A percentile compares a stretch with the other conserved stretches of the same genome.
Conservation (phyloP, 148 eudicot species). For the Nepenthes mirabilis region DNA sequence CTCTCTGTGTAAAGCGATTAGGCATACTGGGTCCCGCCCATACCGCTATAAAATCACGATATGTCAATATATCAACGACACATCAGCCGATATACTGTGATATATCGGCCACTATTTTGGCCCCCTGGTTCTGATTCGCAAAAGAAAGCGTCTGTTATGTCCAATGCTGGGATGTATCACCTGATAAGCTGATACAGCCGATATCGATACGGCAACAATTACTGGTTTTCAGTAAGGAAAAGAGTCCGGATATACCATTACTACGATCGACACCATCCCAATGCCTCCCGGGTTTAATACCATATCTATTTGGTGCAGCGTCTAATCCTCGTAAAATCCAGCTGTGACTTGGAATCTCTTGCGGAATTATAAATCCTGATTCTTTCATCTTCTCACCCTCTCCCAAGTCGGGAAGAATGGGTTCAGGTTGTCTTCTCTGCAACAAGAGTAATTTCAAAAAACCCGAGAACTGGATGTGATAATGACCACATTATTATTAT, state of each 20-base stretch:
- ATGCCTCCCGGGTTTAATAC: conserved; percentile 89
- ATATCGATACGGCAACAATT: background rate
- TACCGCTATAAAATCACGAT: too few species aligned
- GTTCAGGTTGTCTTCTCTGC: conserved; percentile 28
- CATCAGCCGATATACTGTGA: too few species aligned
- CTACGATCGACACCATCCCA: conserved; percentile 99
- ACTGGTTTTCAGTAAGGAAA: background rate
- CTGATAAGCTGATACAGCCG: background rate
- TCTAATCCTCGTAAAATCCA: conserved; percentile 68
- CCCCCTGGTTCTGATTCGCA: too few species aligned
- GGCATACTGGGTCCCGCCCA: too few species aligned
- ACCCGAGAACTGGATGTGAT: background rate
- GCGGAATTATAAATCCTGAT: conserved; percentile 80
- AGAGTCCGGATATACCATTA: conserved; percentile 44
- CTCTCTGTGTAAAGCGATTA: too few species aligned
- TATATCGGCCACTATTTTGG: too few species aligned
- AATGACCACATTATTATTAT: background rate
- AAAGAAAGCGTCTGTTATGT: too few species aligned
- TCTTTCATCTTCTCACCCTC: conserved; percentile 78
- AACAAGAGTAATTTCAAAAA: background rate
- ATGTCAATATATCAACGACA: too few species aligned
- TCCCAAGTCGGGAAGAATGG: conserved; percentile 49
- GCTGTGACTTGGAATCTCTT: conserved; percentile 72
- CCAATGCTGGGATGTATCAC: background rate
- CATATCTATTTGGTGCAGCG: conserved; percentile 80